Conservation (phyloP, 1,139 yeast genomes). For the Waltiozyma solani region DNA sequence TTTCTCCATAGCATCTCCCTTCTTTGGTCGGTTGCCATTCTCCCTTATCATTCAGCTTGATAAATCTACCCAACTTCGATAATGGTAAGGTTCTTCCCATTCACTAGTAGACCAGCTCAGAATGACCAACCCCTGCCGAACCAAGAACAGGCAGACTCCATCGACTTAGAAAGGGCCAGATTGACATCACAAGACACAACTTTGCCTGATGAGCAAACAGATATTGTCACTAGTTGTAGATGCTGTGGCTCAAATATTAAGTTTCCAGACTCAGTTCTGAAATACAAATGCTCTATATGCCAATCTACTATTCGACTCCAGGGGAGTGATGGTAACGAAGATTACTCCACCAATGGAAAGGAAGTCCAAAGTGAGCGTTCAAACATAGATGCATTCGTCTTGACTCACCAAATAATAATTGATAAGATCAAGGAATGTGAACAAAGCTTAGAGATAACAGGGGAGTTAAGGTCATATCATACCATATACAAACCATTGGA, state of each 20-base stretch:
- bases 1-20: too few relatives aligned
- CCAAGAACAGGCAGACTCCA: too few relatives aligned
- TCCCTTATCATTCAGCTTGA: too few relatives aligned
- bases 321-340: background rate
- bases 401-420: background rate
- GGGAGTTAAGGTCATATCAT: conserved; percentile 20
- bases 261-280: conserved; percentile 34
- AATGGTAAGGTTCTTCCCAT: background rate
- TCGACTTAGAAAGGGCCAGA: background rate
- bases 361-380: background rate
- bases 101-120: background rate
- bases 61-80: background rate
- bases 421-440: conserved; percentile 7
- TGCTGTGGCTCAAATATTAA: conserved; percentile 58
- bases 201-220: background rate
- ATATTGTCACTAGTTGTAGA: conserved; percentile 21
- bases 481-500: conserved; percentile 42
- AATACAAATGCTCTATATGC: conserved; percentile 50
- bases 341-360: too few relatives aligned
- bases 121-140: too few relatives aligned
- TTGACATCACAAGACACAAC: background rate
- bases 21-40: too few relatives aligned
- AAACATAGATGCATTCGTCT: background rate
- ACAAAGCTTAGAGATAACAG: background rate
- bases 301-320: conserved; percentile 27